Evolutionary conservation across 495 filamentous ascomycete species (phyloP).

Genomic region (Cryomyces minteri): DNA sequence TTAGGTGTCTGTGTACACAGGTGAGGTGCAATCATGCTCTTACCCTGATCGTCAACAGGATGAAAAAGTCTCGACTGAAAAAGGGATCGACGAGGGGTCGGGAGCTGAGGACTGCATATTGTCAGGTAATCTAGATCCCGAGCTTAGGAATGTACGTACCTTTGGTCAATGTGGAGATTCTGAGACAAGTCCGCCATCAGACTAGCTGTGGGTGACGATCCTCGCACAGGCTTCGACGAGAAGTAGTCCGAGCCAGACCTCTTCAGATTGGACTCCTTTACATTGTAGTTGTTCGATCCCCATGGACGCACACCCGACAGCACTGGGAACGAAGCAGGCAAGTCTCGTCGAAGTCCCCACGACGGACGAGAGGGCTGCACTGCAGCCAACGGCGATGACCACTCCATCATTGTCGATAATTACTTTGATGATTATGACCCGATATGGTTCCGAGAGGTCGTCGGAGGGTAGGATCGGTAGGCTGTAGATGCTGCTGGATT

Average conservation of each 20-base stretch:
- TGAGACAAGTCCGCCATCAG: conserved; percentile 86
- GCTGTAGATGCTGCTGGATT: not conserved
- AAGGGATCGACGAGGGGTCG: conserved; percentile 80
- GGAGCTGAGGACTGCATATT: conserved; percentile 58
- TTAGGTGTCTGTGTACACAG: not conserved
- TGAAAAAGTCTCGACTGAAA: conserved; percentile 68
- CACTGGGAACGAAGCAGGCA: conserved; percentile 32
- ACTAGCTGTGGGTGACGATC: conserved; percentile 79
- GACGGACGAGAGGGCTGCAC: conserved; percentile 59
- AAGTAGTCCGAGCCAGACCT: conserved; percentile 57
- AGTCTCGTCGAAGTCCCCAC: conserved; percentile 33
- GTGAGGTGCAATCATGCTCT: conserved; percentile 14
- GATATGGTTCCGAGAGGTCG: no score
- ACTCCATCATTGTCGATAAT: conserved; percentile 43
- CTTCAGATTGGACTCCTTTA: conserved; percentile 54
- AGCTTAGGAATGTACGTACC: conserved; percentile 32
- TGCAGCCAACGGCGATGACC: conserved; percentile 83
- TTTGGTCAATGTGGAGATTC: conserved; percentile 88
- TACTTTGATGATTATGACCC: not conserved
- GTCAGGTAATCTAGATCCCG: conserved; percentile 7
- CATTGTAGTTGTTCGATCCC: conserved; percentile 49
- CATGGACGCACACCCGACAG: conserved; percentile 29
- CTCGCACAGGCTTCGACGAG: conserved; percentile 48
- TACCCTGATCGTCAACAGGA: conserved; percentile 52
- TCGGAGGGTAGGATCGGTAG: not conserved